A percentile compares a stretch with the other conserved stretches of the same genome.
Evolutionary conservation across 768 basidiomycete species (phyloP).

Genomic region (Pleurotus platypus): DNA sequence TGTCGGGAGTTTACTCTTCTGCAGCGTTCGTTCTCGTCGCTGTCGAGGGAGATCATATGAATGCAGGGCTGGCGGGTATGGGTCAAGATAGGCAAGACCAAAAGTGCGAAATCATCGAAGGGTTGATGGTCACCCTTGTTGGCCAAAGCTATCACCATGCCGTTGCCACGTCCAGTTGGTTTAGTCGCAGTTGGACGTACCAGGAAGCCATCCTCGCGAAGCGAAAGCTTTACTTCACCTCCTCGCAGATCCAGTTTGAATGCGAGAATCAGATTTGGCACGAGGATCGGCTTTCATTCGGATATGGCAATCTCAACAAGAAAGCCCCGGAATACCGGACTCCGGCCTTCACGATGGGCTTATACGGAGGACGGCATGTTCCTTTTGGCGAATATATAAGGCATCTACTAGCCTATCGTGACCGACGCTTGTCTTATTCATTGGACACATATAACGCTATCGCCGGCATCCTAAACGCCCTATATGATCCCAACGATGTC

Average conservation of each 20-base stretch:
- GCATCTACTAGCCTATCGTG: neutral
- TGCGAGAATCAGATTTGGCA: neutral
- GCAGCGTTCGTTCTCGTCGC: neutral
- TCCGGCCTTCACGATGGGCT: neutral
- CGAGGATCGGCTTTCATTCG: neutral
- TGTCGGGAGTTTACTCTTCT: constrained; percentile 1
- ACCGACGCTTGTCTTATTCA: neutral
- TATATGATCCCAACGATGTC: neutral
- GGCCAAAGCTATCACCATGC: neutral
- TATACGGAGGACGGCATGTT: neutral
- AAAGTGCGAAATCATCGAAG: neutral
- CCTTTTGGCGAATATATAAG: neutral
- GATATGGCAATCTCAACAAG: neutral
- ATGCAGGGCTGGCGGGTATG: neutral
- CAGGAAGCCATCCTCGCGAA: constrained; percentile 1
- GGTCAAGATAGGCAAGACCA: neutral
- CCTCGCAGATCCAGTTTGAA: neutral
- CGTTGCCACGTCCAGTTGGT: neutral
- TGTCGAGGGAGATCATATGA: constrained; percentile 2
- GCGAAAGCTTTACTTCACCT: constrained; percentile 1
- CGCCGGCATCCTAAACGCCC: neutral
- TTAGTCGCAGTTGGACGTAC: constrained; percentile 2
- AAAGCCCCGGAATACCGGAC: neutral
- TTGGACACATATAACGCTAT: neutral
- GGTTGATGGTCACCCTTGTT: neutral